Conservation (phyloP, 805 yeast genomes). For the Wickerhamiella allomyrinae region DNA sequence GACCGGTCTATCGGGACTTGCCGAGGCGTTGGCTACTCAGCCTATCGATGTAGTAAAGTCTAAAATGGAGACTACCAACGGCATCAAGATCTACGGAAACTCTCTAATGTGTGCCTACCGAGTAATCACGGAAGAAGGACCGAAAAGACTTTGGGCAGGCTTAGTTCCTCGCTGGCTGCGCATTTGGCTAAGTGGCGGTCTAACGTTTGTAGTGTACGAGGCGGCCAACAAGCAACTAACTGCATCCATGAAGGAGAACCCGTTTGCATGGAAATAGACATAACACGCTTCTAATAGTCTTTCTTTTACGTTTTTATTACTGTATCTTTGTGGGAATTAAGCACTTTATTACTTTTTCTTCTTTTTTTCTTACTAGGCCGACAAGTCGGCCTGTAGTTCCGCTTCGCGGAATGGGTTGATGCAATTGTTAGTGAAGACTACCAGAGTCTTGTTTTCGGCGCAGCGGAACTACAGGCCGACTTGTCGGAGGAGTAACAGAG, state of each 20-base stretch:
- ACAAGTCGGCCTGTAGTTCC: too few species aligned
- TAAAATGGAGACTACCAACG: constrained; percentile 56
- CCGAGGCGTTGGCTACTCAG: constrained; percentile 68
- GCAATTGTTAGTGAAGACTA: too few species aligned
- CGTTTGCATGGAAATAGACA: constrained; percentile 10
- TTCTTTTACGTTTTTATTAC: too few species aligned
- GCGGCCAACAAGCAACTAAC: constrained; percentile 10
- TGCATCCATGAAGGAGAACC: constrained; percentile 12
- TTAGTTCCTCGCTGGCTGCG: constrained; percentile 48
- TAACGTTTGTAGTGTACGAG: constrained; percentile 49
- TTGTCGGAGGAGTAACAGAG: too few species aligned
- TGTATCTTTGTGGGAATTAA: too few species aligned
- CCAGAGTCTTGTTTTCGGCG: too few species aligned
- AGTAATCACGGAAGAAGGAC: constrained; percentile 29
- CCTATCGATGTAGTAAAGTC: constrained; percentile 83
- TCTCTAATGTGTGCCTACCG: constrained; percentile 25
- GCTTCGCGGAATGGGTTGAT: too few species aligned
- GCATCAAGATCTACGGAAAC: constrained; percentile 24
- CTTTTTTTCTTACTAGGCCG: too few species aligned
- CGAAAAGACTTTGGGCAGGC: constrained; percentile 26
- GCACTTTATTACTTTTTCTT: too few species aligned
- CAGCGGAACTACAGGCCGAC: too few species aligned
- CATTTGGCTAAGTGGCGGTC: constrained; percentile 56
- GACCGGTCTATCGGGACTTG: constrained; percentile 52
- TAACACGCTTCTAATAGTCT: neutral